Base-by-base conservation (phyloP, 108 stramenopile genomes). In the Pseudonitzschia pungens region DNA sequence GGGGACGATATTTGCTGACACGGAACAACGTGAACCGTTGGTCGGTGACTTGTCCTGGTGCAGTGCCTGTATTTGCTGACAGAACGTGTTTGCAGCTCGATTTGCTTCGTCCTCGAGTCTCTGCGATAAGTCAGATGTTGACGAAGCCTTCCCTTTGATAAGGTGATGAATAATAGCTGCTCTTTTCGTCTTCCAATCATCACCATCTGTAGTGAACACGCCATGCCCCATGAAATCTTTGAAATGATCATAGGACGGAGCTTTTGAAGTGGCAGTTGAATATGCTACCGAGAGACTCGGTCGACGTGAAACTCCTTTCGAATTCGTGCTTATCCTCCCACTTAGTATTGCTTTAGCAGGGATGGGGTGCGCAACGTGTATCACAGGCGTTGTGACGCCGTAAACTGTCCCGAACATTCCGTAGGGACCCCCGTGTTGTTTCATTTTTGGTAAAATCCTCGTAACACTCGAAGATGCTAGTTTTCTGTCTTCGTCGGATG, bases 371-470 rank as follows among this genome's bases (percentile, higher is more conserved):
- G 89, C 96, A 22, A 97, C 82, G 72, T 97, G 96, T 20, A 96
- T 64, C 32, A 97, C 96, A 29, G 86, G 72, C 31, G 93, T 96
- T 27, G 65, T 77, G 21, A 87, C n/a, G 18, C 92, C 96, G 54
- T 95, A 97, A 12, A 97, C 92, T 4, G 96, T 95, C n/a, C 91
- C 96, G 62, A 96, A 97, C 91, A 95, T 92, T 48, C 90, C 93
- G 77, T 87, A 92, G 9, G 94, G 94, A 71, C 96, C 96, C n/a
- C 75, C 72, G 21, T 94, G 77, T 36, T 85, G 77, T 57, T 88
- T 75, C 96, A 97, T 97, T 31, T 92, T 78, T 12, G 92, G 91
- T 11, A 97, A 81, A 8, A 97, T 92, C 54, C 86, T 87, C 21
- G 90, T 95, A 58, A 95, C 92, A 31, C 83, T 74, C 28, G 88